phyloP scores from a whole-genome alignment of 176 grass and related monocot species.

The Urochloa ruziziensis region DNA sequence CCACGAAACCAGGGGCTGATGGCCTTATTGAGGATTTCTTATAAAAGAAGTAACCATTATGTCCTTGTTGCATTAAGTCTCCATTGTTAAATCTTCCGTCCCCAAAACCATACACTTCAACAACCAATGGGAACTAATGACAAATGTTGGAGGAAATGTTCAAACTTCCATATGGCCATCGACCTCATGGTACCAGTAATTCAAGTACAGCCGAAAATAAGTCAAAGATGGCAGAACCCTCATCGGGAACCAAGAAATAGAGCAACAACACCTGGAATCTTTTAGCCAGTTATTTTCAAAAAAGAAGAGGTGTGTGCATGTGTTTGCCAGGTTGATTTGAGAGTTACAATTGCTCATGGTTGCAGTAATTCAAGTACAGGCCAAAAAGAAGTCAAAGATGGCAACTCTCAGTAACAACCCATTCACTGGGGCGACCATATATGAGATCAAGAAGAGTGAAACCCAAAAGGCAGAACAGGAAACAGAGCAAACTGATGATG shows the following conservation, averaged over 20 bases:
- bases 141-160: neutral
- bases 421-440: neutral
- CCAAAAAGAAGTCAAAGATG: conserved; percentile 2
- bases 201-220: neutral
- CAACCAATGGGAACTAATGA: conserved; percentile 26
- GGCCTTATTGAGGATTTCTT: neutral
- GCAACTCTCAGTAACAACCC: conserved; percentile 7
- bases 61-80: neutral
- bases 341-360: neutral
- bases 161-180: neutral
- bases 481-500: neutral
- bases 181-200: conserved; percentile 1
- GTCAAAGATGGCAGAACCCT: conserved; percentile 15
- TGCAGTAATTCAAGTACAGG: neutral
- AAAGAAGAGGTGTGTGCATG: too few relatives aligned
- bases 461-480: neutral
- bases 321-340: too few relatives aligned
- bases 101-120: neutral
- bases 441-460: neutral
- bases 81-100: neutral
- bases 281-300: too few relatives aligned
- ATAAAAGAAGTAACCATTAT: neutral
- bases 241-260: neutral
- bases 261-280: neutral
- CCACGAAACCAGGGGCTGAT: neutral